A percentile compares a stretch with the other conserved stretches of the same genome.
phyloP scores from a whole-genome alignment of 352 stramenopile genomes.

The Phytophthora syringae region DNA sequence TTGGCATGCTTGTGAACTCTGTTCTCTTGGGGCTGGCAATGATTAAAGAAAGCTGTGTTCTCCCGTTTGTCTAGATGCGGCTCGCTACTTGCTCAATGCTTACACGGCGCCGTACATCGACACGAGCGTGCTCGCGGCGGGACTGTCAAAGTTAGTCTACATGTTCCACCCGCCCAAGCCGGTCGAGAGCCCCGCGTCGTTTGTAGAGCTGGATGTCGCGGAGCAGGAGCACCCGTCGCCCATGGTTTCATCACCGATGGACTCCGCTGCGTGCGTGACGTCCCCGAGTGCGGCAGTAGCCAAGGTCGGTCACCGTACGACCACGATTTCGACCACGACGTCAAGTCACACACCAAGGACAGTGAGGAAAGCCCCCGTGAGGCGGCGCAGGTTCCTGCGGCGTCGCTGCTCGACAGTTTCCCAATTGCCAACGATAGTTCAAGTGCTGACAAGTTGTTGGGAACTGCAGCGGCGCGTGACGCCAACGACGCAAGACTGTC shows the following conservation, averaged over 20 bases:
- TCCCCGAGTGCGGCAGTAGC: slow-evolving; percentile 77
- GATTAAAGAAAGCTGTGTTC: slow-evolving; percentile 72
- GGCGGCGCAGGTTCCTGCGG: slow-evolving; percentile 46
- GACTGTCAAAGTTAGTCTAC: slow-evolving; percentile 79
- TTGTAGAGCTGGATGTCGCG: slow-evolving; percentile 50
- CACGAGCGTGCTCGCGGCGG: slow-evolving; percentile 71
- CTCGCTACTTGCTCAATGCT: slow-evolving; percentile 75
- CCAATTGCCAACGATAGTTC: slow-evolving; percentile 73
- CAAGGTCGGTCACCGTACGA: slow-evolving; percentile 75
- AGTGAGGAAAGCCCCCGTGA: slow-evolving; percentile 62
- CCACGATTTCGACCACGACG: slow-evolving; percentile 78
- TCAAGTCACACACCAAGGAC: slow-evolving; percentile 55
- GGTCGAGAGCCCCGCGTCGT: slow-evolving; percentile 60
- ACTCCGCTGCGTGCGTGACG: slow-evolving; percentile 74
- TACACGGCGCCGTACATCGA: slow-evolving; percentile 84
- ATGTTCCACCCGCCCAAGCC: slow-evolving; percentile 67
- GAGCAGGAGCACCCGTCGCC: slow-evolving; percentile 45
- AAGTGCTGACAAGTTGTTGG: slow-evolving; percentile 81
- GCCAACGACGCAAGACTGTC: slow-evolving; percentile 31
- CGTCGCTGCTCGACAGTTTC: slow-evolving; percentile 58
- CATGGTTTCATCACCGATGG: slow-evolving; percentile 61
- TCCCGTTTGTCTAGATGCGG: slow-evolving; percentile 77
- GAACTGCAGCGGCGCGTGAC: slow-evolving; percentile 37
- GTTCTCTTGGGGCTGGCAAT: slow-evolving; percentile 53
- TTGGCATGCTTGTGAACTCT: slow-evolving; percentile 48